Evolutionary conservation across 371 early-diverging fungal species (phyloP).

Genomic region (Syncephalastrum monosporum): DNA sequence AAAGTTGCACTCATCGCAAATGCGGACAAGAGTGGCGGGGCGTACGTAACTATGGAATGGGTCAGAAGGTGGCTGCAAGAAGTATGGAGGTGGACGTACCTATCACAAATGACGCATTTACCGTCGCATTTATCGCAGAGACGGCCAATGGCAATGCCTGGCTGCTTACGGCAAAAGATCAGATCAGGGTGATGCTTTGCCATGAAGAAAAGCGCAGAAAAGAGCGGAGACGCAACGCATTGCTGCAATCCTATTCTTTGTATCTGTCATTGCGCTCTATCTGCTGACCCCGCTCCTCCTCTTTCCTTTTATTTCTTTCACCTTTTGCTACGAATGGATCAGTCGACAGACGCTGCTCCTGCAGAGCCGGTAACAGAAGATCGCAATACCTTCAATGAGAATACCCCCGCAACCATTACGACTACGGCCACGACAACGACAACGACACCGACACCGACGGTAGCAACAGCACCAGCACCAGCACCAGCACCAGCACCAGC

Average conservation of each 20-base stretch:
- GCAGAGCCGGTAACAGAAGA: too few relatives aligned
- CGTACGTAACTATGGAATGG: slow-evolving; percentile 64
- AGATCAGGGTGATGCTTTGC: slow-evolving; percentile 93
- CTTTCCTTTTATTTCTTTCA: too few relatives aligned
- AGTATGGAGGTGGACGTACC: slow-evolving; percentile 41
- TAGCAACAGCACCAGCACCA: neutral
- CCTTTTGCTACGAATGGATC: too few relatives aligned
- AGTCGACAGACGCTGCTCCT: too few relatives aligned
- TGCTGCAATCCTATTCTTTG: too few relatives aligned
- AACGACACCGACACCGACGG: too few relatives aligned
- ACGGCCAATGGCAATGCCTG: slow-evolving; percentile 96
- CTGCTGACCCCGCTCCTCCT: too few relatives aligned
- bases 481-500: neutral
- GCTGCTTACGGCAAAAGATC: slow-evolving; percentile 94
- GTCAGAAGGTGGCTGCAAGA: neutral
- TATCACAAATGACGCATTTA: slow-evolving; percentile 94
- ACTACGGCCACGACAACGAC: too few relatives aligned
- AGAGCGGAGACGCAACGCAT: too few relatives aligned
- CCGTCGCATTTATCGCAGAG: slow-evolving; percentile 96
- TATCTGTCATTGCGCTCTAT: too few relatives aligned
- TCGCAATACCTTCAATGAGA: too few relatives aligned
- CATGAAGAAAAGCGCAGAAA: slow-evolving; percentile 37
- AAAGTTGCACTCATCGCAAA: slow-evolving; percentile 98
- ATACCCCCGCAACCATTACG: too few relatives aligned
- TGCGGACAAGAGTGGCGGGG: slow-evolving; percentile 86